Conservation (phyloP, 73 alveolate genomes). For the Paramecium primaurelia region DNA sequence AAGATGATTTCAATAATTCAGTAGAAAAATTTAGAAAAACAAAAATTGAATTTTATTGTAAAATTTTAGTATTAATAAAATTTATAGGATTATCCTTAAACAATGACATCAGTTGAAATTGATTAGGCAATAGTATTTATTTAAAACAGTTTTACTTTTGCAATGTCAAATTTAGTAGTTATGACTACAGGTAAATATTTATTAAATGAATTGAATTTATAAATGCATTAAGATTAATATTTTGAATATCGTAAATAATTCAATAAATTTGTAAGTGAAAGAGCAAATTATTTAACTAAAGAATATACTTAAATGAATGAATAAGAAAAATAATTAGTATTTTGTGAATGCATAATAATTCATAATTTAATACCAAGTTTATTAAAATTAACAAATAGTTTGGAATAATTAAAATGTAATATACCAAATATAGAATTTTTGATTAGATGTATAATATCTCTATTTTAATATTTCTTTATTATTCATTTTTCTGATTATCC, state of each 20-base stretch:
- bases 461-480: background rate
- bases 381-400: background rate
- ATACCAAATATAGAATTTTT: background rate
- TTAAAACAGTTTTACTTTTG: background rate
- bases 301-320: background rate
- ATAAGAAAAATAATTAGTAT: background rate
- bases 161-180: background rate
- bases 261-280: background rate
- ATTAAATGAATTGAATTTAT: background rate
- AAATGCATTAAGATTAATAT: background rate
- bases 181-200: background rate
- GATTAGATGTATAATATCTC: background rate
- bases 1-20: background rate
- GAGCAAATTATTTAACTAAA: background rate
- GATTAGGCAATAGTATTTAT: background rate
- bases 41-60: conserved; percentile 2
- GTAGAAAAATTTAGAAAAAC: background rate
- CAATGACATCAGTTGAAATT: background rate
- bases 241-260: background rate
- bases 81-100: background rate
- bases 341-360: background rate
- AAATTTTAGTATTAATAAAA: background rate
- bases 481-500: background rate
- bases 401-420: background rate
- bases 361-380: background rate